phyloP scores from a whole-genome alignment of 306 rosid genomes.

The Fagus sylvatica region DNA sequence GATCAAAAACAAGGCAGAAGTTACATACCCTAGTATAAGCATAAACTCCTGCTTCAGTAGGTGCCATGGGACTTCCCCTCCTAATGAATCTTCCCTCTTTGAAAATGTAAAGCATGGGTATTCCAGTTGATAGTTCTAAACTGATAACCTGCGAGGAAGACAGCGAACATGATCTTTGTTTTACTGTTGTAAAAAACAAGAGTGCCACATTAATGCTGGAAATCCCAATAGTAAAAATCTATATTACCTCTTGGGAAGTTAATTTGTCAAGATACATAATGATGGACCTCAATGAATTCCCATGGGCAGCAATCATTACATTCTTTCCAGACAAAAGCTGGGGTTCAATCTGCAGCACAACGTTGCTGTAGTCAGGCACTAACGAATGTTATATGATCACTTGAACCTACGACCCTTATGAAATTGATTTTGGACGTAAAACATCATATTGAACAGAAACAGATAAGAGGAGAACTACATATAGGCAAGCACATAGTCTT shows the following conservation, averaged over 20 bases:
- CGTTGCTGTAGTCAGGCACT: conserved; percentile 31
- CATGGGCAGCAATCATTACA: conserved; percentile 97
- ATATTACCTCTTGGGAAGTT: conserved; percentile 90
- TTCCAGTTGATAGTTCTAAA: conserved; percentile 93
- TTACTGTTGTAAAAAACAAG: not conserved
- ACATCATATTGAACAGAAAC: not conserved
- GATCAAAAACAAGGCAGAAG: conserved; percentile 5
- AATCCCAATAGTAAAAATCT: conserved; percentile 5
- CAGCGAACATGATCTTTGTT: conserved; percentile 2
- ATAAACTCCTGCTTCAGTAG: conserved; percentile 94
- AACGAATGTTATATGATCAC: conserved; percentile 17
- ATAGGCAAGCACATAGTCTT: conserved; percentile 4
- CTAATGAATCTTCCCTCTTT: conserved; percentile 88
- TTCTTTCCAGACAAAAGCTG: conserved; percentile 89
- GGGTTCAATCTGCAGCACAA: conserved; percentile 76
- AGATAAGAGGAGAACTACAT: not conserved
- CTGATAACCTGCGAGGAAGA: conserved; percentile 71
- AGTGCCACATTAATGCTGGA: not conserved
- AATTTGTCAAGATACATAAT: conserved; percentile 97
- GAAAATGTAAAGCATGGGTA: conserved; percentile 96
- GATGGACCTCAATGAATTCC: conserved; percentile 96
- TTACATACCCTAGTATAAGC: conserved; percentile 80
- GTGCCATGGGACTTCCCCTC: conserved; percentile 93
- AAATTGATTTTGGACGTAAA: not conserved
- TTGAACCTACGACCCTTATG: not conserved